Evolutionary conservation across 345 rosid genomes (phyloP).

Genomic region (Trapa incisa): DNA sequence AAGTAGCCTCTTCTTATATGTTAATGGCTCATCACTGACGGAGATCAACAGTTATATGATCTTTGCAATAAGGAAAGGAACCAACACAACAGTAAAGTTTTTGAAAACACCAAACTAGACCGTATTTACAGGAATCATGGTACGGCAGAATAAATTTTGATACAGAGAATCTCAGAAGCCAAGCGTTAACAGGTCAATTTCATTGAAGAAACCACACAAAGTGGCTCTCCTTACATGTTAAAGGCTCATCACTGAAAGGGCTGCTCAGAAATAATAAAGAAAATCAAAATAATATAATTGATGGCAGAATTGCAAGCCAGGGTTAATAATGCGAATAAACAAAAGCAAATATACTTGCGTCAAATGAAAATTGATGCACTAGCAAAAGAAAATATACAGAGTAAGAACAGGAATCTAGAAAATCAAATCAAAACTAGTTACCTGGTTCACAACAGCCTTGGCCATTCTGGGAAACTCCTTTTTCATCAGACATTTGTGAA

Average conservation of each 20-base stretch:
- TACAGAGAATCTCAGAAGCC: conserved; percentile 32
- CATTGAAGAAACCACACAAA: conserved; percentile 27
- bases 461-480: background rate
- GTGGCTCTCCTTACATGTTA: conserved; percentile 38
- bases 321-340: too few species aligned
- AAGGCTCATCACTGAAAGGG: conserved; percentile 34
- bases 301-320: too few species aligned
- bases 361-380: too few species aligned
- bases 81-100: background rate
- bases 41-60: too few species aligned
- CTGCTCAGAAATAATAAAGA: background rate
- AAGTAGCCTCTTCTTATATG: conserved; percentile 28
- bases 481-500: background rate
- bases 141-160: too few species aligned
- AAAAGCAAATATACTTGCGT: too few species aligned
- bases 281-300: too few species aligned
- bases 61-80: background rate
- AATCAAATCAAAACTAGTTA: background rate
- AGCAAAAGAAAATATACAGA: too few species aligned
- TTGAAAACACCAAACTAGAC: too few species aligned
- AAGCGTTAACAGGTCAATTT: conserved; percentile 37
- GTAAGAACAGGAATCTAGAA: too few species aligned
- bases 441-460: background rate
- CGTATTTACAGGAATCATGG: background rate
- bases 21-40: conserved; percentile 43